These are phyloP conservation scores for Epichloe elymi DNA, from an alignment of 2,329 filamentous ascomycete genomes.

Conservation along the genomic window DNA sequence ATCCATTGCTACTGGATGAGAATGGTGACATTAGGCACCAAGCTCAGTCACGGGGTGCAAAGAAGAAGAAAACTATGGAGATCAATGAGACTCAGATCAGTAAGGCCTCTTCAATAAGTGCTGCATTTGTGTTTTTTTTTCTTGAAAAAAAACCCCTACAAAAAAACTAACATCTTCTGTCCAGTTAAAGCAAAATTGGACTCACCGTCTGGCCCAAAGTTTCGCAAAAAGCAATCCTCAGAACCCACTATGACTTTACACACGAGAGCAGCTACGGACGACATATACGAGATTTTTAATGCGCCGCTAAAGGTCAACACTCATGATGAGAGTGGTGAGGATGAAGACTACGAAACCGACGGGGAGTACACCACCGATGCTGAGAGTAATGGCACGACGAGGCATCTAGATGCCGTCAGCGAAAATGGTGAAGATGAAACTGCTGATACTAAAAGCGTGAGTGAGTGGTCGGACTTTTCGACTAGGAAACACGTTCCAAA, in stretches of 20 bases:
- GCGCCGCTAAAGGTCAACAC: constrained; percentile 42
- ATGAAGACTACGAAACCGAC: constrained; percentile 60
- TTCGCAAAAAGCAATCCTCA: constrained; percentile 61
- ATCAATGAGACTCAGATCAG: constrained; percentile 87
- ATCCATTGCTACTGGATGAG: constrained; percentile 39
- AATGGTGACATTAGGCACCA: constrained; percentile 40
- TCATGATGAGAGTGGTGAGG: constrained; percentile 34
- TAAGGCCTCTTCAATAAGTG: constrained; percentile 28
- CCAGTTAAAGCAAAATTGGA: constrained; percentile 86
- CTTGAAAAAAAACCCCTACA: too few species aligned
- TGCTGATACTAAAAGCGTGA: constrained; percentile 49
- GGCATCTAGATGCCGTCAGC: constrained; percentile 39
- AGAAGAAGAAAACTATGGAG: constrained; percentile 71
- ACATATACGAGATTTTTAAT: constrained; percentile 96
- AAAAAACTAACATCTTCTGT: constrained; percentile 26
- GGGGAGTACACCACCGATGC: constrained; percentile 71
- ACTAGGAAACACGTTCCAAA: constrained; percentile 56
- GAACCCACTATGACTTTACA: constrained; percentile 99
- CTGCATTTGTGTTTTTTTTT: background rate
- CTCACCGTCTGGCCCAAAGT: constrained; percentile 74
- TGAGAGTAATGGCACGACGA: constrained; percentile 71
- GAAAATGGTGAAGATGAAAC: constrained; percentile 34
- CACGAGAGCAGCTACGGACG: constrained; percentile 86
- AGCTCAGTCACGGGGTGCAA: constrained; percentile 33
- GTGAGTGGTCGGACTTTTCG: constrained; percentile 84